Conservation (phyloP, 805 yeast species). For the Metschnikowia anglica region DNA sequence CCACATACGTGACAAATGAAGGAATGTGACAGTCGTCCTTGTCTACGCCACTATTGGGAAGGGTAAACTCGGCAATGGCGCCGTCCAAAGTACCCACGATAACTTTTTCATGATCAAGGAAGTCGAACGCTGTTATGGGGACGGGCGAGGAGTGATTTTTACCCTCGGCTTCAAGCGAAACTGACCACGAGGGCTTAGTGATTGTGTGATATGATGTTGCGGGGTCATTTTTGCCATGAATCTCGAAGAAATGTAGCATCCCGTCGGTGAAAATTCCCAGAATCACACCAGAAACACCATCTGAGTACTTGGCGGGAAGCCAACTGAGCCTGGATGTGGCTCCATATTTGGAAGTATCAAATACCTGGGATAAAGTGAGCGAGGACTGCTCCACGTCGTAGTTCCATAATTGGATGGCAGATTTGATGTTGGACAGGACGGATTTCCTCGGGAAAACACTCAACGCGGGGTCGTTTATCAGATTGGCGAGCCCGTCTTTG, state of each 20-base stretch:
- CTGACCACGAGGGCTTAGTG: slow-evolving; percentile 25
- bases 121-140: slow-evolving; percentile 49
- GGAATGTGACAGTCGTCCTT: slow-evolving; percentile 23
- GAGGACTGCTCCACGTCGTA: slow-evolving; percentile 25
- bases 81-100: slow-evolving; percentile 63
- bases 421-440: slow-evolving; percentile 18
- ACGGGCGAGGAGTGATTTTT: slow-evolving; percentile 2
- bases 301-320: slow-evolving; percentile 34
- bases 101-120: slow-evolving; percentile 42
- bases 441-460: slow-evolving; percentile 28
- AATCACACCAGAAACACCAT: slow-evolving; percentile 40
- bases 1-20: slow-evolving; percentile 31
- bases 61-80: slow-evolving; percentile 53
- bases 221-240: slow-evolving; percentile 20
- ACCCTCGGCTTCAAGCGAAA: slow-evolving; percentile 13
- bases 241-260: slow-evolving; percentile 45
- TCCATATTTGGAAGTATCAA: slow-evolving; percentile 43
- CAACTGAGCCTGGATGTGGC: slow-evolving; percentile 41
- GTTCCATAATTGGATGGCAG: slow-evolving; percentile 49
- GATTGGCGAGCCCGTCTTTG: slow-evolving; percentile 22
- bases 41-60: slow-evolving; percentile 27
- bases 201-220: slow-evolving; percentile 20
- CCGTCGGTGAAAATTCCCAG: slow-evolving; percentile 61
- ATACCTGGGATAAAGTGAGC: slow-evolving; percentile 30
- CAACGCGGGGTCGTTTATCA: slow-evolving; percentile 28